Base-by-base conservation (phyloP, 805 yeast species). In the Saccharomyces paradoxus region DNA sequence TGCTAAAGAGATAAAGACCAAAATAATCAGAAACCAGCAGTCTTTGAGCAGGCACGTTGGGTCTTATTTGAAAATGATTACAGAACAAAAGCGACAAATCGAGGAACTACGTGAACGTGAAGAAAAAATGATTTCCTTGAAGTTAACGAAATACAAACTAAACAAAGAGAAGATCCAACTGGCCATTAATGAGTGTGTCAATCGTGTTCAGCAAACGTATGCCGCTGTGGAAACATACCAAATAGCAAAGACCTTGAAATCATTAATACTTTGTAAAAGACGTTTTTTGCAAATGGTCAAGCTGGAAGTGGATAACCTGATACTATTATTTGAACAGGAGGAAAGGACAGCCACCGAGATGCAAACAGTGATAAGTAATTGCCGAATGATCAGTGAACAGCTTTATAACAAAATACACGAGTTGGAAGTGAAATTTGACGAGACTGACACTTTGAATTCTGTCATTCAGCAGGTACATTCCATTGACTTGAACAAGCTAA, bases 1-100 rank as follows among this genome's bases (percentile, higher is more conserved):
- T 46, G 97, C 97, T 14, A 90, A 90, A 65, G 90, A 86, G 60
- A 91, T 91, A 61, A 87, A 87, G 65, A 91, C 96, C 0, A 88
- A 87, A 60, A 74, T 87, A 2, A 76, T 80, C 2, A 71, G 94
- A 57, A 90, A 90, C 65, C 83, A 82, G 57, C 89, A 83, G 52
- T 84, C 82, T 55, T 76, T 90, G 57, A 88, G 85, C 64, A 75
- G 92, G 47, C 96, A 89, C 70, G 91, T 89, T 48, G 89, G 94
- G 0, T 84, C 91, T 3, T 90, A 89, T 64, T 72, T 88, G 64
- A 84, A 84, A 69, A 86, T 87, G 86, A 89, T 89, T 41, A 81
- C 90, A 2, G 90, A 87, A 63, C 96, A 87, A 64, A 81, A 82
- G 60, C 79, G 76, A 54, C 90, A 85, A 65, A 88, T 89, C 55